phyloP scores from a whole-genome alignment of 179 eudicot species.

The Amaranthus tricolor region DNA sequence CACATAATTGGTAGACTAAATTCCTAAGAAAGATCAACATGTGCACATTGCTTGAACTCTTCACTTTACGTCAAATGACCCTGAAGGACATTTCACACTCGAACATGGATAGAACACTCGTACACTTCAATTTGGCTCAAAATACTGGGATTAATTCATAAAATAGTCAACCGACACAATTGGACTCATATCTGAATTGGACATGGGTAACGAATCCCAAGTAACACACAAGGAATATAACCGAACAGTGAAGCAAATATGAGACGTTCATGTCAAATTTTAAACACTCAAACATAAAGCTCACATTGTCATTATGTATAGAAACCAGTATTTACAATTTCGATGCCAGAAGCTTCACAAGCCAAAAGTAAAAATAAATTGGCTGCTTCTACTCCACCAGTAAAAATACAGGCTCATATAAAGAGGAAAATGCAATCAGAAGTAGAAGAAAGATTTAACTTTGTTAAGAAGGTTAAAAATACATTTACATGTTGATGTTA shows the following conservation, averaged over 20 bases:
- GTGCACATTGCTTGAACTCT: too few relatives aligned
- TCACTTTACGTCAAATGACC: too few relatives aligned
- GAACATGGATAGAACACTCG: too few relatives aligned
- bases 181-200: too few relatives aligned
- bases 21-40: background rate
- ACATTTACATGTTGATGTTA: slow-evolving; percentile 19
- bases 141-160: too few relatives aligned
- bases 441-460: slow-evolving; percentile 14
- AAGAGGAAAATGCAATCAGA: background rate
- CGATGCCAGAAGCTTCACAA: slow-evolving; percentile 19
- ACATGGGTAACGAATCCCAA: too few relatives aligned
- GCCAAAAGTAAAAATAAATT: slow-evolving; percentile 26
- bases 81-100: too few relatives aligned
- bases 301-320: slow-evolving; percentile 15
- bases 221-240: background rate
- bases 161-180: too few relatives aligned
- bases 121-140: too few relatives aligned
- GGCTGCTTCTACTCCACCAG: slow-evolving; percentile 23
- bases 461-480: slow-evolving; percentile 9
- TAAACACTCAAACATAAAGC: background rate
- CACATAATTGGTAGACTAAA: background rate
- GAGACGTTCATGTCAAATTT: background rate
- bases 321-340: background rate
- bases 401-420: background rate
- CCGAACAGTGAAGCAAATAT: background rate